Evolutionary conservation across 2,329 filamentous ascomycete species (phyloP).

Genomic region (Orbilia quercus): DNA sequence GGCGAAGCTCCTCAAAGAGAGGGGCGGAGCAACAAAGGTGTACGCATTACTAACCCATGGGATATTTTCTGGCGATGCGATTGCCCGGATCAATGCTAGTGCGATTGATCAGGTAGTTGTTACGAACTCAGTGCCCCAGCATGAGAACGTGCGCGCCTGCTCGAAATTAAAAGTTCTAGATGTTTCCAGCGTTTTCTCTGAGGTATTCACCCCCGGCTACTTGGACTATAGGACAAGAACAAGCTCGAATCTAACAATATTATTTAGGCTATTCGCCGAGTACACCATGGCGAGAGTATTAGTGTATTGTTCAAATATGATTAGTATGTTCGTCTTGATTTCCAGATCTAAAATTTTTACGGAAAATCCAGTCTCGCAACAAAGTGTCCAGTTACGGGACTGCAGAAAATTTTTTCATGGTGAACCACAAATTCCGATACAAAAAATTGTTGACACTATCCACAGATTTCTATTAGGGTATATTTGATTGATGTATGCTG

Average conservation of each 20-base stretch:
- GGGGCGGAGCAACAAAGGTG: conserved; percentile 86
- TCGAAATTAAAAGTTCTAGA: conserved; percentile 92
- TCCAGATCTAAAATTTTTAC: no score
- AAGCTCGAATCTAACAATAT: conserved; percentile 58
- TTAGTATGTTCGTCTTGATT: conserved; percentile 63
- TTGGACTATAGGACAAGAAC: background rate
- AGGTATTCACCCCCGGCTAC: conserved; percentile 37
- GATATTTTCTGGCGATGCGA: conserved; percentile 92
- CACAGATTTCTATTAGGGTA: background rate
- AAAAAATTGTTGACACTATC: no score
- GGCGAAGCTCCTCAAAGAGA: conserved; percentile 89
- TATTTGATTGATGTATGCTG: background rate
- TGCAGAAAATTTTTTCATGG: background rate
- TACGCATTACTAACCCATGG: conserved; percentile 95
- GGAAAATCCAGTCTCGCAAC: no score
- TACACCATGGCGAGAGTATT: conserved; percentile 98
- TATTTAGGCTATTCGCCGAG: conserved; percentile 81
- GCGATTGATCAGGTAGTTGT: conserved; percentile 92
- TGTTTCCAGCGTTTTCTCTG: conserved; percentile 69
- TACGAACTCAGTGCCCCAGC: conserved; percentile 93
- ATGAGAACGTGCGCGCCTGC: conserved; percentile 79
- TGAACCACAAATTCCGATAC: background rate
- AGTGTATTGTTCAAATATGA: conserved; percentile 92
- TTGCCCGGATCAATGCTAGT: conserved; percentile 91
- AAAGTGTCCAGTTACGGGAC: no score